Conservation (phyloP, 306 rosid genomes). For the Quercus gilva region DNA sequence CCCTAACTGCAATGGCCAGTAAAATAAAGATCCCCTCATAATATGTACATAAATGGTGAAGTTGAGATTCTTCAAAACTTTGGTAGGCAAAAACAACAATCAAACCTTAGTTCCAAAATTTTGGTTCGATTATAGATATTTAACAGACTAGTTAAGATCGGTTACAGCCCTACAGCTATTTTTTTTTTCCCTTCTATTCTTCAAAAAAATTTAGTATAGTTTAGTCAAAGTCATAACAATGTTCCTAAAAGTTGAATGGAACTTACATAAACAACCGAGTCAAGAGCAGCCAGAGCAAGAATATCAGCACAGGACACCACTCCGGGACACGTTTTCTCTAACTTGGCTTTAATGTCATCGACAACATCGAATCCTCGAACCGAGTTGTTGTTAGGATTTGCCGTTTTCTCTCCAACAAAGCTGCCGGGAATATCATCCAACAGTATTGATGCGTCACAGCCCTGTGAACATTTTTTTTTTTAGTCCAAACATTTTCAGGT, state of each 20-base stretch:
- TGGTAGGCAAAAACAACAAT: no score
- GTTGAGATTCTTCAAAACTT: no score
- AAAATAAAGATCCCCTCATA: background rate
- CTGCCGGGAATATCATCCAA: conserved; percentile 43
- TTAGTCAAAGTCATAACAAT: background rate
- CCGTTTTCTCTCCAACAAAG: conserved; percentile 58
- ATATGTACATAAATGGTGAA: background rate
- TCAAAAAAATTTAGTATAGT: no score
- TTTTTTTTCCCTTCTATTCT: no score
- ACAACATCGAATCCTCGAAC: conserved; percentile 53
- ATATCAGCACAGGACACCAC: conserved; percentile 71
- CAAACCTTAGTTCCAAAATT: no score
- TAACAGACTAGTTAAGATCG: no score
- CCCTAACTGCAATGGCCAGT: conserved; percentile 43
- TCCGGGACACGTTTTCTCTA: conserved; percentile 56
- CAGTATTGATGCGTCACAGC: conserved; percentile 60
- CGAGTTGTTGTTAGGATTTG: conserved; percentile 54
- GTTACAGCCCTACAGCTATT: no score
- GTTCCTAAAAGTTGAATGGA: background rate
- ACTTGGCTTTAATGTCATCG: conserved; percentile 42
- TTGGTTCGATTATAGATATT: no score
- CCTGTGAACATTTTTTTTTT: conserved; percentile 25
- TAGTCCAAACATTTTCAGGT: background rate
- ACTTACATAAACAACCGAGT: conserved; percentile 47
- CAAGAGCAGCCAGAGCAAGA: conserved; percentile 52